These are phyloP conservation scores for Oenanthe sinensis DNA, from an alignment of 129 eudicot species.

Conservation along the genomic window DNA sequence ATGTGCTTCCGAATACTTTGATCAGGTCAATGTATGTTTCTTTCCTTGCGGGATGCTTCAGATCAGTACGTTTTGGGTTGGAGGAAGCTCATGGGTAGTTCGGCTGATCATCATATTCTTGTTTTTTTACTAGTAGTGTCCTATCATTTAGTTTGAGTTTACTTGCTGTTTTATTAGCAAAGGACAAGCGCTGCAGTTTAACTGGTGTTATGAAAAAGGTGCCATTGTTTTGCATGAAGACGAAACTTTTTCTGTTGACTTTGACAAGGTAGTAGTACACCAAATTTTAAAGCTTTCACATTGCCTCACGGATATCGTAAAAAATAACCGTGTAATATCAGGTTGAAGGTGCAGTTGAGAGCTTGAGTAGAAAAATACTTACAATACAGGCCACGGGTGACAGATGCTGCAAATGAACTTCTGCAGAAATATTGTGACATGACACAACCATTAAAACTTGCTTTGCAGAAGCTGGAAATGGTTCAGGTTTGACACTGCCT, in stretches of 20 bases:
- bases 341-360: constrained; percentile 79
- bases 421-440: constrained; percentile 55
- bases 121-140: neutral
- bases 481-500: constrained; percentile 42
- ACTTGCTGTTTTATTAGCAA: constrained; percentile 36
- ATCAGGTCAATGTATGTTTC: constrained; percentile 84
- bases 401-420: constrained; percentile 58
- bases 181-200: constrained; percentile 95
- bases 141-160: constrained; percentile 1
- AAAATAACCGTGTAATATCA: constrained; percentile 8
- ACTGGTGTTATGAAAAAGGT: constrained; percentile 75
- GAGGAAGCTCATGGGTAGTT: constrained; percentile 98
- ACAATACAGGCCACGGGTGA: constrained; percentile 89
- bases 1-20: constrained; percentile 58
- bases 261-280: constrained; percentile 47
- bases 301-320: neutral
- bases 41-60: constrained; percentile 93
- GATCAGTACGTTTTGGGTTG: constrained; percentile 92
- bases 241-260: constrained; percentile 71
- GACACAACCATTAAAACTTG: constrained; percentile 59
- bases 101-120: constrained; percentile 15
- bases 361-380: constrained; percentile 77
- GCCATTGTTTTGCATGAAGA: constrained; percentile 63
- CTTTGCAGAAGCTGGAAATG: constrained; percentile 56
- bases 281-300: neutral